Evolutionary conservation across 2,329 filamentous ascomycete genomes (phyloP), one percentile per base, ranked within the genome.

Genomic region (Zalaria obscura): DNA sequence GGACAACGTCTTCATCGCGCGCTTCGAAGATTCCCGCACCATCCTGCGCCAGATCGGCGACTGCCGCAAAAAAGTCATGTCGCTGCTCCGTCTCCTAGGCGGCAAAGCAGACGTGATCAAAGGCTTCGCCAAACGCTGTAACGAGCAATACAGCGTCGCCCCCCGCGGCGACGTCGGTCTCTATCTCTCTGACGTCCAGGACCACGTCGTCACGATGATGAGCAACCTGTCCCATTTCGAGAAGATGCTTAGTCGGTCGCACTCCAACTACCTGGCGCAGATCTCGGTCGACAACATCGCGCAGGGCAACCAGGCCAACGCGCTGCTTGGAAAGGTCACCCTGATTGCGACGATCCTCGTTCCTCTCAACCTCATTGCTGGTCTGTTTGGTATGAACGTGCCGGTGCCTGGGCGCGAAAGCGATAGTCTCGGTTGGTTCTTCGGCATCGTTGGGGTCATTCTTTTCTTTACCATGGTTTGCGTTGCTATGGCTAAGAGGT

Each of bases 201-300:
- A 98, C 64, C 91, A 98, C 73, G 89, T 98, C 40, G 86, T 98
- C 45, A 98, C 91, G 36, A 96, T 96, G 89, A 93, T 94, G 75
- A 91, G 84, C 51, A 98, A 93, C 62, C 64, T 98, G 52, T 78
- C 78, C 1, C 91, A 98, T 59, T 95, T 94, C 52, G 91, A 98
- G 61, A 96, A 96, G 71, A 95, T 98, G 73, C 73, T 98, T 39
- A 88, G 83, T 27, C 82, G 91, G 25, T 83, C 84, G 2, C 91
- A 98, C 67, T 85, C 83, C 68, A 98, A 96, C 61, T 96, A 98
- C 57, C 73, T 98, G 32, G 89, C 91, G 1, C 91, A 95, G 57
- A 76, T 96, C 47, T 89, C 83, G 33, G 88, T 96, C 52, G 86
- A 93, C 60, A 89, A 84, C 61, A 84, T 94, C 53, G 77, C 81